Conservation (phyloP, 768 basidiomycete genomes). For the Termitomyces sp. region DNA sequence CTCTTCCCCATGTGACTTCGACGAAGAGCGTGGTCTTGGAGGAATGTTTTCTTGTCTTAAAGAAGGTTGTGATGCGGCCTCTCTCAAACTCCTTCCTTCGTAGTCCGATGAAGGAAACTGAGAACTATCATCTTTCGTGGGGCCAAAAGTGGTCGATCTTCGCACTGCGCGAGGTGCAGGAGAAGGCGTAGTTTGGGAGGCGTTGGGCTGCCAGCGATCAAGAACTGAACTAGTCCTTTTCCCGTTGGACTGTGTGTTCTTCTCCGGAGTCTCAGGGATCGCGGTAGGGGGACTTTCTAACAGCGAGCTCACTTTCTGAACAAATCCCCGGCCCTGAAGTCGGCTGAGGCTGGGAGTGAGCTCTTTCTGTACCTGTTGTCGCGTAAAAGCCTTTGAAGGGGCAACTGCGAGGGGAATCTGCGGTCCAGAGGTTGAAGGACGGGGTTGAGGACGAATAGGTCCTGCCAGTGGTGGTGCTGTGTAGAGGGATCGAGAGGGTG, state of each 20-base stretch:
- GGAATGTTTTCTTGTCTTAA: constrained; percentile 7
- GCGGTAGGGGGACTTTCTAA: constrained; percentile 37
- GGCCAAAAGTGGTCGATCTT: constrained; percentile 32
- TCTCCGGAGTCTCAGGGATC: constrained; percentile 26
- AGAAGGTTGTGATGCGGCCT: constrained; percentile 21
- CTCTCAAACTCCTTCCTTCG: constrained; percentile 12
- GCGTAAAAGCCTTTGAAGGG: constrained; percentile 57
- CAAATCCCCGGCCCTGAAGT: constrained; percentile 81
- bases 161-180: constrained; percentile 36
- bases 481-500: constrained; percentile 30
- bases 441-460: constrained; percentile 46
- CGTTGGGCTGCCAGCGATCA: constrained; percentile 61
- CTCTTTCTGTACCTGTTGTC: constrained; percentile 54
- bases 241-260: constrained; percentile 24
- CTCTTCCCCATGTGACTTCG: constrained; percentile 8
- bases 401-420: constrained; percentile 37
- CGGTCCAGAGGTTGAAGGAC: constrained; percentile 36
- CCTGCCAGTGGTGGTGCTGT: constrained; percentile 42
- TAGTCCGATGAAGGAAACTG: constrained; percentile 4
- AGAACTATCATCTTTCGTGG: constrained; percentile 16
- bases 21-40: neutral
- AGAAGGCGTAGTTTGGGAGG: constrained; percentile 23
- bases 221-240: constrained; percentile 50
- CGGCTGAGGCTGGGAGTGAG: constrained; percentile 79
- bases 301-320: constrained; percentile 64